These are phyloP conservation scores for Kwoniella bestiolae DNA, from an alignment of 768 basidiomycete genomes.

Conservation along the genomic window DNA sequence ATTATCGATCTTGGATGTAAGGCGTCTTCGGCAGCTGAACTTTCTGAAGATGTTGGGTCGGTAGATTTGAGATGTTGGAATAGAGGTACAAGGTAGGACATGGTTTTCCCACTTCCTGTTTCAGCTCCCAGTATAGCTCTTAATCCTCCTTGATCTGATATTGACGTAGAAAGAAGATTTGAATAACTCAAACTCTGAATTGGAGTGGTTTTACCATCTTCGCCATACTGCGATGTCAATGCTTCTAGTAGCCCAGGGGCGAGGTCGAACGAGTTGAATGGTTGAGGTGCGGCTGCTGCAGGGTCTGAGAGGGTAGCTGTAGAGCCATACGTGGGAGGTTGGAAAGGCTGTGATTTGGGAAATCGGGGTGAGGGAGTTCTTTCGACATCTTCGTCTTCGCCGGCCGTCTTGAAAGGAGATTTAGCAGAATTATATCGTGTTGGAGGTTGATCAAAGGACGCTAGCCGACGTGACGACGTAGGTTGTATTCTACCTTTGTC, in stretches of 20 bases:
- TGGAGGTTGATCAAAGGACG: slow-evolving; percentile 2
- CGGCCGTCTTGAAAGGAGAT: too few relatives aligned
- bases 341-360: slow-evolving; percentile 28
- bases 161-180: slow-evolving; percentile 16
- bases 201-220: slow-evolving; percentile 67
- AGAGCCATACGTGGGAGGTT: slow-evolving; percentile 15
- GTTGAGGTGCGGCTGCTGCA: slow-evolving; percentile 14
- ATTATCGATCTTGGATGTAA: slow-evolving; percentile 76
- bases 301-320: slow-evolving; percentile 20
- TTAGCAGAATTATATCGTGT: too few relatives aligned
- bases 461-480: slow-evolving; percentile 13
- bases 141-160: background rate
- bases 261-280: slow-evolving; percentile 72
- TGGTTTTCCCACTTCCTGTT: slow-evolving; percentile 89
- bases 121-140: slow-evolving; percentile 75
- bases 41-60: slow-evolving; percentile 59
- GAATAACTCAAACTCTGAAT: slow-evolving; percentile 60
- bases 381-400: background rate
- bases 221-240: slow-evolving; percentile 66
- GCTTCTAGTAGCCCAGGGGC: slow-evolving; percentile 68
- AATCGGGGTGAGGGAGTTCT: slow-evolving; percentile 11
- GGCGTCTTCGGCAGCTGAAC: too few relatives aligned
- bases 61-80: slow-evolving; percentile 75
- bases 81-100: slow-evolving; percentile 85
- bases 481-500: slow-evolving; percentile 20